Evolutionary conservation across 208 protist genomes (phyloP).

Genomic region (Crithidia mellificae): DNA sequence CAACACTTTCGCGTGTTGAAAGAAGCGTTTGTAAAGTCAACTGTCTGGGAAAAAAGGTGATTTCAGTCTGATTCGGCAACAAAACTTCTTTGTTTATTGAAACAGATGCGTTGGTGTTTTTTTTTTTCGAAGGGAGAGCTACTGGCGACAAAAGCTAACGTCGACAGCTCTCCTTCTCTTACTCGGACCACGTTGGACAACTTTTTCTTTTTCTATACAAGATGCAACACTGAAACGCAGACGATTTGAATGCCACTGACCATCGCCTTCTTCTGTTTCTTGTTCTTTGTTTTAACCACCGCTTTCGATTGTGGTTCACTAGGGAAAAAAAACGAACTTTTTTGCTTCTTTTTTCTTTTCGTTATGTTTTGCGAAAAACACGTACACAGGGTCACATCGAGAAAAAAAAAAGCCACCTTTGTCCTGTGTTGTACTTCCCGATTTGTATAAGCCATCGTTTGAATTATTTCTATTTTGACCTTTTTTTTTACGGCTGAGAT

Average conservation of each 20-base stretch:
- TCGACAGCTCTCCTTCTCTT: not conserved
- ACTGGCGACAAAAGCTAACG: slow-evolving; percentile 11
- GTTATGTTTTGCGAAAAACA: not conserved
- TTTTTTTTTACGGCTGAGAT: not conserved
- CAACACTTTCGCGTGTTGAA: too few relatives aligned
- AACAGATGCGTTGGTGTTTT: too few relatives aligned
- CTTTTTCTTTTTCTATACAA: not conserved
- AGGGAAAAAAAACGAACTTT: not conserved
- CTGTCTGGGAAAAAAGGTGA: too few relatives aligned
- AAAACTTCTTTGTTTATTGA: too few relatives aligned
- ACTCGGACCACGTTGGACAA: not conserved
- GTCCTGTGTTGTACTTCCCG: not conserved
- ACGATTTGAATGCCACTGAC: too few relatives aligned
- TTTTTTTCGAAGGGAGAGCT: not conserved
- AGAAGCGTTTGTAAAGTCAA: too few relatives aligned
- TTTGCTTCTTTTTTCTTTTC: not conserved
- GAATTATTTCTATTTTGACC: not conserved
- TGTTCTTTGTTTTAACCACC: not conserved
- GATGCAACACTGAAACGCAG: not conserved
- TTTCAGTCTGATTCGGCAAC: too few relatives aligned
- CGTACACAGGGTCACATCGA: not conserved
- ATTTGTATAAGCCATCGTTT: not conserved
- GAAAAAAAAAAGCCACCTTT: not conserved
- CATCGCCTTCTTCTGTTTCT: not conserved
- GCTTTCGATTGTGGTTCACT: not conserved